These are phyloP conservation scores for Leishmania tropica DNA, from an alignment of 208 protist species.

Conservation along the genomic window DNA sequence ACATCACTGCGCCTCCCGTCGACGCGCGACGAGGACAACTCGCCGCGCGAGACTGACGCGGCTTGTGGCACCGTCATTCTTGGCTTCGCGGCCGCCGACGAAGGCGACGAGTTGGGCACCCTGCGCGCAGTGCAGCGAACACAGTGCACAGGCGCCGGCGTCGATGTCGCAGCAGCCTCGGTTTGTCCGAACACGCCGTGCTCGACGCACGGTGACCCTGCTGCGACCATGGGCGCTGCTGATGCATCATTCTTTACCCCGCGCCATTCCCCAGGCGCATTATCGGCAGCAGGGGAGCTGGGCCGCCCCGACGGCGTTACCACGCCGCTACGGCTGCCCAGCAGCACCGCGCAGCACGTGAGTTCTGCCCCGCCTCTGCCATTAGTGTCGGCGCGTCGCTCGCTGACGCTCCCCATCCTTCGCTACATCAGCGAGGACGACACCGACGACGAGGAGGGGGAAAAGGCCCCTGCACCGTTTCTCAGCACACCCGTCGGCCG, in stretches of 20 bases:
- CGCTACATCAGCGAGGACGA: not conserved
- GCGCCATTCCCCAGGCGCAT: not conserved
- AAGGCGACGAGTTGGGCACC: not conserved
- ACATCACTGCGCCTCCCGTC: not conserved
- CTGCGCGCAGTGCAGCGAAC: not conserved
- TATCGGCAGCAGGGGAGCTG: not conserved
- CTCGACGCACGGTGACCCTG: not conserved
- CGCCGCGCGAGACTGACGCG: not conserved
- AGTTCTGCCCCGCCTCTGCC: constrained; percentile 1
- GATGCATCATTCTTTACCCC: constrained; percentile 1
- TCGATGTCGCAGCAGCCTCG: not conserved
- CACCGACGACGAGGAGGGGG: not conserved
- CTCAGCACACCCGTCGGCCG: not conserved
- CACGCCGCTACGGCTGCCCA: constrained; percentile 2
- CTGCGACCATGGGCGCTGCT: not conserved
- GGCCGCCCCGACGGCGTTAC: not conserved
- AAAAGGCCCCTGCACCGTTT: not conserved
- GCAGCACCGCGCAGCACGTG: not conserved
- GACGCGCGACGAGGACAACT: not conserved
- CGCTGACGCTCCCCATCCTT: not conserved
- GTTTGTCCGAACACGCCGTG: not conserved
- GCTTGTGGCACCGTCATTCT: not conserved
- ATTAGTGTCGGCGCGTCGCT: not conserved
- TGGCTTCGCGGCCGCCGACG: not conserved
- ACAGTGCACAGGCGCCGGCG: not conserved